phyloP scores from a whole-genome alignment of 768 basidiomycete genomes.

The Leccinum pellstonianum region DNA sequence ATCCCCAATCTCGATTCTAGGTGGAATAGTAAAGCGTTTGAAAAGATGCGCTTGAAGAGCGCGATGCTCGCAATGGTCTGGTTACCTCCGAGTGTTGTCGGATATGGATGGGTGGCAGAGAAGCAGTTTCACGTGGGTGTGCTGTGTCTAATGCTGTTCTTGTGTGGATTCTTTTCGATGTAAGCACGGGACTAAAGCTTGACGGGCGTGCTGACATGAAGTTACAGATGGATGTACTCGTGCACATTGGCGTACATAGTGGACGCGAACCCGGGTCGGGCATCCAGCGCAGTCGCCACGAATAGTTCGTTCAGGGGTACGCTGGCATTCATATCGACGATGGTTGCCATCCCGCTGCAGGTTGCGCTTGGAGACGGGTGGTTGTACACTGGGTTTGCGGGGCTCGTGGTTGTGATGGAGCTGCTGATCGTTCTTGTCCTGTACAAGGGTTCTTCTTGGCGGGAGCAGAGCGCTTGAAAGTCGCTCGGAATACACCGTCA shows the following conservation, averaged over 20 bases:
- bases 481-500: not conserved
- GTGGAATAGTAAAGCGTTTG: not conserved
- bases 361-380: constrained; percentile 76
- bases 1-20: not conserved
- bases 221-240: constrained; percentile 54
- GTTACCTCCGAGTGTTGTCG: constrained; percentile 58
- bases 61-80: constrained; percentile 53
- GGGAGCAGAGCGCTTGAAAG: constrained; percentile 36
- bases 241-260: constrained; percentile 82
- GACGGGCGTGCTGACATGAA: constrained; percentile 1
- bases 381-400: constrained; percentile 67
- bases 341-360: constrained; percentile 75
- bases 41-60: constrained; percentile 71
- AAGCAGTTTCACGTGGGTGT: constrained; percentile 62
- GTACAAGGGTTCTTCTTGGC: constrained; percentile 59
- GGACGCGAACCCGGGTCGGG: constrained; percentile 81
- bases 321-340: constrained; percentile 64
- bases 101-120: constrained; percentile 74
- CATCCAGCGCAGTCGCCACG: constrained; percentile 68
- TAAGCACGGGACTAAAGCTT: constrained; percentile 33
- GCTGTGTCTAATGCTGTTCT: constrained; percentile 69
- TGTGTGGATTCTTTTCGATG: constrained; percentile 74
- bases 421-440: constrained; percentile 59
- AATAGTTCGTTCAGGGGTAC: constrained; percentile 78
- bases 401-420: constrained; percentile 52